Evolutionary conservation across 805 yeast genomes (phyloP).

Genomic region (Yamadazyma sp.): DNA sequence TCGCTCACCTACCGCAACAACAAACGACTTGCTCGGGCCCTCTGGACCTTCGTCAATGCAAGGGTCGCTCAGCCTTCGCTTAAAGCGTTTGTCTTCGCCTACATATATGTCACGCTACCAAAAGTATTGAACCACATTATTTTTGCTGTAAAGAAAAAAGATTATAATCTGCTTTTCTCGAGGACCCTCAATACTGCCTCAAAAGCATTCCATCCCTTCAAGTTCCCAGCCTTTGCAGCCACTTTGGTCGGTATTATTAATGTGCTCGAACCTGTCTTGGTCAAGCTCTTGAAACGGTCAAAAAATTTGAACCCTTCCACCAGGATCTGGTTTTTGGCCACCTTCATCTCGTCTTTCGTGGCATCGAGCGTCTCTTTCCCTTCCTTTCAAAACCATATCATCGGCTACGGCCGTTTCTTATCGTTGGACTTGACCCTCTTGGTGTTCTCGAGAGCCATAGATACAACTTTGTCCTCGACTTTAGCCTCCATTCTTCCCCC

Average conservation of each 20-base stretch:
- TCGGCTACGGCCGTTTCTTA: constrained; percentile 28
- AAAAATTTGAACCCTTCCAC: constrained; percentile 7
- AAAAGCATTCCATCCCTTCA: constrained; percentile 28
- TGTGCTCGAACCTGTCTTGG: constrained; percentile 27
- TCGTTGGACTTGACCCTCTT: constrained; percentile 39
- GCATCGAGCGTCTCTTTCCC: constrained; percentile 31
- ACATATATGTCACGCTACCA: constrained; percentile 35
- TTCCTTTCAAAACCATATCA: constrained; percentile 31
- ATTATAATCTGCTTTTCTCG: constrained; percentile 17
- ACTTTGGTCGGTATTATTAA: constrained; percentile 32
- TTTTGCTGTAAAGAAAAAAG: constrained; percentile 17
- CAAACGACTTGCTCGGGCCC: constrained; percentile 3
- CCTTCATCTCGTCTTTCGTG: constrained; percentile 29
- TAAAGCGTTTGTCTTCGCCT: constrained; percentile 35
- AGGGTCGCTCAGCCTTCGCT: constrained; percentile 26
- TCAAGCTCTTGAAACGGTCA: constrained; percentile 9
- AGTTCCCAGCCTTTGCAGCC: constrained; percentile 38
- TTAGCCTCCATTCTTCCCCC: constrained; percentile 25
- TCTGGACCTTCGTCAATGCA: constrained; percentile 8
- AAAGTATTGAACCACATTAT: constrained; percentile 21
- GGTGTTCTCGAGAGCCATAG: constrained; percentile 36
- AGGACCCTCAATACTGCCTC: constrained; percentile 19
- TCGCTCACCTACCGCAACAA: constrained; percentile 9
- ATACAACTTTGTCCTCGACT: constrained; percentile 28
- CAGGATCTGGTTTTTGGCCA: constrained; percentile 18